Evolutionary conservation across 768 basidiomycete genomes (phyloP).

Genomic region (Calocybe cyanea): DNA sequence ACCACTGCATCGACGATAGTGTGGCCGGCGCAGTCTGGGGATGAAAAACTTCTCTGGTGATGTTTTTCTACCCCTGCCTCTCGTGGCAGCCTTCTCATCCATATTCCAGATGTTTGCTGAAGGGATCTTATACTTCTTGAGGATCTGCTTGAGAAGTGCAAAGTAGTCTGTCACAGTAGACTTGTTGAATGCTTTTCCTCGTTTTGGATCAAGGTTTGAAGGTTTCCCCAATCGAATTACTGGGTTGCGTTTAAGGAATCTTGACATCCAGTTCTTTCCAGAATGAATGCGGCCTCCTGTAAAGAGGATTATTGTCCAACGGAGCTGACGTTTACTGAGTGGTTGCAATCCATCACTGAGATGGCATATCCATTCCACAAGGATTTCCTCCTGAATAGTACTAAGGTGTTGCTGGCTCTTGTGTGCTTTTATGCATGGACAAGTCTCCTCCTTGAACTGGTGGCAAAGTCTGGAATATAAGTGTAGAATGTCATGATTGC

Average conservation of each 20-base stretch:
- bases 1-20: slow-evolving; percentile 23
- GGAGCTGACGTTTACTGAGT: neutral
- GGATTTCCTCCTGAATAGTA: neutral
- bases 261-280: neutral
- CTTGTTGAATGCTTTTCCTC: slow-evolving; percentile 29
- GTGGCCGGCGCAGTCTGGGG: neutral
- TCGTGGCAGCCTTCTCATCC: slow-evolving; percentile 32
- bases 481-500: too few species aligned
- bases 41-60: slow-evolving; percentile 20
- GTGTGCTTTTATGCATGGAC: too few species aligned
- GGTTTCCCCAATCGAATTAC: neutral
- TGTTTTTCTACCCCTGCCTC: slow-evolving; percentile 25
- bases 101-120: slow-evolving; percentile 29
- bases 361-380: neutral
- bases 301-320: neutral
- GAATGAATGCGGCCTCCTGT: neutral
- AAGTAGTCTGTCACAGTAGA: slow-evolving; percentile 24
- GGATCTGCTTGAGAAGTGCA: slow-evolving; percentile 12
- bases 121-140: slow-evolving; percentile 23
- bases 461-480: too few species aligned
- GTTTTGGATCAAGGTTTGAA: slow-evolving; percentile 28
- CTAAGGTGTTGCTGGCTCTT: neutral
- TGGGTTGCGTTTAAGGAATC: neutral
- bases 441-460: too few species aligned
- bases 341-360: neutral